phyloP scores from a whole-genome alignment of 1,284 basidiomycete species.

The Cutaneotrichosporon cutaneum region DNA sequence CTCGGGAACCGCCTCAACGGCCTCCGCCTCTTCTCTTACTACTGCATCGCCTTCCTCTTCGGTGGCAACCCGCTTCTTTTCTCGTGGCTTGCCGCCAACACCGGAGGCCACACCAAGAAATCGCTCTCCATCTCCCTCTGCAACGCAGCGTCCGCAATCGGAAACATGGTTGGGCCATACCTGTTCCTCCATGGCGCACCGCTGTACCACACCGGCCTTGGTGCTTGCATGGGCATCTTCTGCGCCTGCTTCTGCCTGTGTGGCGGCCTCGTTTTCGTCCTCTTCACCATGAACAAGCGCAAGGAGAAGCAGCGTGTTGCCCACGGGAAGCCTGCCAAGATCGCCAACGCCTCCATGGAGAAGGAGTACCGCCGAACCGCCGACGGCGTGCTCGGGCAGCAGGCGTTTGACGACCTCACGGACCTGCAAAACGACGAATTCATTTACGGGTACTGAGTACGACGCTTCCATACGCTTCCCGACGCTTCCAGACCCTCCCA shows the following conservation, averaged over 20 bases:
- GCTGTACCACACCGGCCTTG: conserved; percentile 34
- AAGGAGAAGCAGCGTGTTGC: conserved; percentile 42
- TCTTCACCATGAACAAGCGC: conserved; percentile 38
- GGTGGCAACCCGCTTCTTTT: conserved; percentile 38
- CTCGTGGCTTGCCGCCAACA: conserved; percentile 36
- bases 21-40: conserved; percentile 23
- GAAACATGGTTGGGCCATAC: conserved; percentile 37
- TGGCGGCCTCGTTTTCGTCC: conserved; percentile 15
- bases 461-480: too few relatives aligned
- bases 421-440: conserved; percentile 37
- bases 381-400: conserved; percentile 25
- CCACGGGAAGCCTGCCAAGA: conserved; percentile 47
- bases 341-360: conserved; percentile 42
- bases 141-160: conserved; percentile 33
- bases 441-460: conserved; percentile 36
- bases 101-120: conserved; percentile 44
- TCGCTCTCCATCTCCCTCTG: conserved; percentile 35
- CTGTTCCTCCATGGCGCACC: conserved; percentile 34
- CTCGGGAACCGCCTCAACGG: conserved; percentile 22
- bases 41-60: conserved; percentile 40
- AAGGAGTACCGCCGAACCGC: conserved; percentile 16
- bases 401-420: conserved; percentile 40
- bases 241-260: conserved; percentile 25
- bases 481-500: too few relatives aligned
- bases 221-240: conserved; percentile 38